Percentiles rank a stretch among this genome's conserved stretches.
Conservation (phyloP, 2,329 filamentous ascomycete species). For the Cladobotryum mycophilum region DNA sequence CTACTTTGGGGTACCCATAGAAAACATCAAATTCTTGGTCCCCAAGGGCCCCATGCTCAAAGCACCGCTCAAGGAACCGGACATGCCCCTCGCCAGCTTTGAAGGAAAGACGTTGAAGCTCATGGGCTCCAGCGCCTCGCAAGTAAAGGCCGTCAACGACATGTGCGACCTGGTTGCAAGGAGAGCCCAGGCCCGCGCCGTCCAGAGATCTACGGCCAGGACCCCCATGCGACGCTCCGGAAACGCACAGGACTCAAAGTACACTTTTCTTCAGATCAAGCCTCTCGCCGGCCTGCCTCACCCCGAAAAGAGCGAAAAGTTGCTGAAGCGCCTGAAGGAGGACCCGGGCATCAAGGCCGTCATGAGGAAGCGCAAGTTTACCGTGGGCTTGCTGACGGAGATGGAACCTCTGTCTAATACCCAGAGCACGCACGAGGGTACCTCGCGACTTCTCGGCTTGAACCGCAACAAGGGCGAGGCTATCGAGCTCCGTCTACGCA, state of each 20-base stretch:
- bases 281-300: slow-evolving; percentile 73
- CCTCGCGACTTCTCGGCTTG: slow-evolving; percentile 72
- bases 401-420: slow-evolving; percentile 90
- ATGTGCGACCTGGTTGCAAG: slow-evolving; percentile 44
- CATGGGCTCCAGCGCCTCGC: slow-evolving; percentile 56
- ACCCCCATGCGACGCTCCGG: slow-evolving; percentile 8
- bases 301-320: slow-evolving; percentile 61
- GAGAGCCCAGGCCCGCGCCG: slow-evolving; percentile 37
- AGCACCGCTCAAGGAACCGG: slow-evolving; percentile 55
- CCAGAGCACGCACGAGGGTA: slow-evolving; percentile 59
- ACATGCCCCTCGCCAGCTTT: slow-evolving; percentile 43
- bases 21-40: slow-evolving; percentile 64
- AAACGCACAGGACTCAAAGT: slow-evolving; percentile 51
- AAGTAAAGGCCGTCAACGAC: slow-evolving; percentile 49
- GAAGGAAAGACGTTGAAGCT: slow-evolving; percentile 56
- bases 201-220: slow-evolving; percentile 23
- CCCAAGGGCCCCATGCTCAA: slow-evolving; percentile 60
- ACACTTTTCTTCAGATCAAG: slow-evolving; percentile 74
- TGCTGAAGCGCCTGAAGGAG: slow-evolving; percentile 68
- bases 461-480: slow-evolving; percentile 85
- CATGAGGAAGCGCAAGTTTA: slow-evolving; percentile 82
- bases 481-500: slow-evolving; percentile 85
- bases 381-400: slow-evolving; percentile 80
- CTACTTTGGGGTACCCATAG: slow-evolving; percentile 50
- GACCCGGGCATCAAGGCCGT: slow-evolving; percentile 79